Percentiles rank a stretch among this genome's conserved stretches.
Evolutionary conservation across 78 protist genomes (phyloP).

Genomic region (Cavenderia fasciculata): DNA sequence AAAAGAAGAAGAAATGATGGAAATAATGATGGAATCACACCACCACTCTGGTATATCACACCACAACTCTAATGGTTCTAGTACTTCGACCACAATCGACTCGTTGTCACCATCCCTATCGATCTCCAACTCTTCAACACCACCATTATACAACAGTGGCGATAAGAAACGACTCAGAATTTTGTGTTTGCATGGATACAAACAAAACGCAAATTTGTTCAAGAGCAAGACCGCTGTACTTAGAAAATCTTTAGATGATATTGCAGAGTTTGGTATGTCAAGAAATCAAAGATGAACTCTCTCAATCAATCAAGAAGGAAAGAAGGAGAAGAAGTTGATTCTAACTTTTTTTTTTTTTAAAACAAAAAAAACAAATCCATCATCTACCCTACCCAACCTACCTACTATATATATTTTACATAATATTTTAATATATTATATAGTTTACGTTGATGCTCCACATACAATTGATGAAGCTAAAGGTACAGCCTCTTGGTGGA

Average conservation of each 20-base stretch:
- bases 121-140: not conserved
- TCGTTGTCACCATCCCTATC: too few species aligned
- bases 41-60: too few species aligned
- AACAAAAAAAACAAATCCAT: not conserved
- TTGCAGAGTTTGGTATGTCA: conserved; percentile 68
- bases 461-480: conserved; percentile 58
- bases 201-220: conserved; percentile 52
- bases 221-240: conserved; percentile 70
- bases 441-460: conserved; percentile 70
- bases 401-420: not conserved
- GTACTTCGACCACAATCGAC: too few species aligned
- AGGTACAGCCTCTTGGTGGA: conserved; percentile 72
- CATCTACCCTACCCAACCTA: not conserved
- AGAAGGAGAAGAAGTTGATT: too few species aligned
- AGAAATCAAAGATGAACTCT: too few species aligned
- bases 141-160: too few species aligned
- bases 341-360: not conserved
- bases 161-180: conserved; percentile 21
- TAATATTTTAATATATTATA: too few species aligned
- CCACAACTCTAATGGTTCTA: too few species aligned
- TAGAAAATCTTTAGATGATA: conserved; percentile 67
- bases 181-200: conserved; percentile 71
- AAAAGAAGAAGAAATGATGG: too few species aligned
- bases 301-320: too few species aligned
- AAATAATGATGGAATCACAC: too few species aligned